Conservation (phyloP, 2,329 filamentous ascomycete species). For the Pseudogymnoascus sp. region DNA sequence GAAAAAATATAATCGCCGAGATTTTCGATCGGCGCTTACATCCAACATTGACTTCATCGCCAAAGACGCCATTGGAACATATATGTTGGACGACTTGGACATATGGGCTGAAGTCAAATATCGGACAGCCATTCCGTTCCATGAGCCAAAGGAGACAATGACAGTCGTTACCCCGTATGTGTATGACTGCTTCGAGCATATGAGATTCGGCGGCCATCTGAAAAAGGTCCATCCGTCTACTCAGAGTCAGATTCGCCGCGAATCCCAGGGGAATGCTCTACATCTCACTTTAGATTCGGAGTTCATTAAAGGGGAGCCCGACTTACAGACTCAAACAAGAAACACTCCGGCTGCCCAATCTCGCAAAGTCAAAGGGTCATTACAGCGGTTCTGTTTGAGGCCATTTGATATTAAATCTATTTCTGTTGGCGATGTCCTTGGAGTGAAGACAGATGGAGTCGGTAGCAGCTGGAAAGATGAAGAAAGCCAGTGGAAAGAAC, state of each 20-base stretch:
- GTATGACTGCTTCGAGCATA: conserved; percentile 52
- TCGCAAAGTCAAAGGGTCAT: not conserved
- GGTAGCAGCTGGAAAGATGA: conserved; percentile 49
- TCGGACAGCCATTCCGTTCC: conserved; percentile 24
- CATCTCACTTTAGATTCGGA: conserved; percentile 9
- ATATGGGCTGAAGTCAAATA: conserved; percentile 31
- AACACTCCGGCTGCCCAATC: not conserved
- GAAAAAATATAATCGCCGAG: conserved; percentile 36
- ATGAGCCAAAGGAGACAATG: conserved; percentile 20
- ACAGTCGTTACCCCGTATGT: conserved; percentile 68
- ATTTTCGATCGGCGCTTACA: conserved; percentile 56
- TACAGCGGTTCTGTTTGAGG: conserved; percentile 20
- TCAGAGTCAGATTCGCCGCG: conserved; percentile 24
- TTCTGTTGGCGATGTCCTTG: conserved; percentile 41
- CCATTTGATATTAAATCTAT: conserved; percentile 41
- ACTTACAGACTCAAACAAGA: not conserved
- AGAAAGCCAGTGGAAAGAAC: conserved; percentile 33
- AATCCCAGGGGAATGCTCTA: conserved; percentile 5
- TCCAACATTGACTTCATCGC: conserved; percentile 56
- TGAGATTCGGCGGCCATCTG: conserved; percentile 51
- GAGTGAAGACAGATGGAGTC: conserved; percentile 35
- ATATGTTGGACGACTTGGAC: conserved; percentile 27
- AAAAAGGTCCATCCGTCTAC: conserved; percentile 27
- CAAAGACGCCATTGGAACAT: conserved; percentile 52
- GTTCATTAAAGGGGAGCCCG: not conserved